Conservation (phyloP, 768 basidiomycete genomes). For the Strobilomyces confusus region DNA sequence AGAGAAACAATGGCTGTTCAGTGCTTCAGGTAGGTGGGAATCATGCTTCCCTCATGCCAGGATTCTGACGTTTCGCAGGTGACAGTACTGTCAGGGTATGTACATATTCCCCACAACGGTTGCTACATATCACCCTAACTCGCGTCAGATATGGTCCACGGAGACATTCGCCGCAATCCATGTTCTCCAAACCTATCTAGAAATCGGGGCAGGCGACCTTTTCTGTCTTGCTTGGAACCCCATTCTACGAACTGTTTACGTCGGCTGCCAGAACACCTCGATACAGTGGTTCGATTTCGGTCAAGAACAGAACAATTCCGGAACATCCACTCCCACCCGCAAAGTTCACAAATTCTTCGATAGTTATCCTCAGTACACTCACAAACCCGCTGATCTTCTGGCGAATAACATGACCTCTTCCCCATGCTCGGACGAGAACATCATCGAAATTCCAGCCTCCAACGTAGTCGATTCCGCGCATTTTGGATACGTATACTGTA, state of each 20-base stretch:
- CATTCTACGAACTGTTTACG: conserved; percentile 63
- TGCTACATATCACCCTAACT: conserved; percentile 4
- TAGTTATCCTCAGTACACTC: conserved; percentile 73
- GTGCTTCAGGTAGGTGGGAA: conserved; percentile 71
- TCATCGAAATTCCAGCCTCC: conserved; percentile 53
- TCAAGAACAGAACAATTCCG: conserved; percentile 21
- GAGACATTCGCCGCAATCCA: conserved; percentile 61
- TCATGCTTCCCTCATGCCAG: not conserved
- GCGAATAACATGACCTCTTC: conserved; percentile 51
- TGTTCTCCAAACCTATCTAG: conserved; percentile 72
- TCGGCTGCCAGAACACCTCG: conserved; percentile 92
- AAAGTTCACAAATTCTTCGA: conserved; percentile 90
- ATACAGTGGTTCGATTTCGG: conserved; percentile 81
- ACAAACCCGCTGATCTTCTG: conserved; percentile 61
- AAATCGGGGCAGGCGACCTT: conserved; percentile 80
- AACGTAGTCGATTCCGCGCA: conserved; percentile 89
- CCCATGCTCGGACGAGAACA: conserved; percentile 27
- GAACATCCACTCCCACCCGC: conserved; percentile 37
- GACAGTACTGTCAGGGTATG: conserved; percentile 84
- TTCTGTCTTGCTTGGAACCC: conserved; percentile 82
- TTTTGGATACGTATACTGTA: conserved; percentile 91
- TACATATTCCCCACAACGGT: not conserved
- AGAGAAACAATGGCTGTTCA: conserved; percentile 83
- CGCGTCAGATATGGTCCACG: conserved; percentile 76
- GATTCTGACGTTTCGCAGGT: conserved; percentile 40